Base-by-base conservation (phyloP, 768 basidiomycete species). In the Udeniomyces megalosporus region DNA sequence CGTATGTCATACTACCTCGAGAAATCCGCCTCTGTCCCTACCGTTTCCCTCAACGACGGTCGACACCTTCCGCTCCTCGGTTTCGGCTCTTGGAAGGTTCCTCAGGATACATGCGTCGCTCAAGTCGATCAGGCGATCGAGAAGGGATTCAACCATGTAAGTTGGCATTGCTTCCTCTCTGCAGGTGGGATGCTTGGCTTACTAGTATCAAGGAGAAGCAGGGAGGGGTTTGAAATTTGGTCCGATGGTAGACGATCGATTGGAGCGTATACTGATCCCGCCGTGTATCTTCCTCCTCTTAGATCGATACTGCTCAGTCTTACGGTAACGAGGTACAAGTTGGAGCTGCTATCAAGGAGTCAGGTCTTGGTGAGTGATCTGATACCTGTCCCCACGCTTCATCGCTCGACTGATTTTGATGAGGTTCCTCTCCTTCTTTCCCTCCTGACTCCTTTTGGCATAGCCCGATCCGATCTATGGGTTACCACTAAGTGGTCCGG, bases 221-320 rank as follows among this genome's bases (percentile, higher is more conserved):
- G n/a, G n/a, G n/a, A n/a, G n/a, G n/a, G n/a, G n/a, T n/a, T n/a
- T n/a, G n/a, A n/a, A n/a, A n/a, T n/a, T n/a, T n/a, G n/a, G n/a
- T n/a, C n/a, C n/a, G n/a, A n/a, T n/a, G n/a, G n/a, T n/a, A n/a
- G n/a, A n/a, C n/a, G n/a, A 17, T n/a, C 22, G 45, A 17, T 17
- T 6, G 7, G 15, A 32, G 14, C 35, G 32, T 11, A 29, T 10
- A 29, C n/a, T 38, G 35, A 38, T 11, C 1, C 44, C 34, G 24
- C 3, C n/a, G 17, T 6, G 11, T 20, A 22, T 34, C 28, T 11
- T 35, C 31, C 20, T 47, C n/a, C 22, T 44, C 82, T 82, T 82
- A 66, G 83, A 82, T 2, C 35, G 53, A 32, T n/a, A 35, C 22
- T 82, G 81, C 1, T 81, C 84, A 68, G 26, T 75, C 42, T 78